phyloP scores from a whole-genome alignment of 2,329 filamentous ascomycete genomes.

The Calcarisporium arbuscula region DNA sequence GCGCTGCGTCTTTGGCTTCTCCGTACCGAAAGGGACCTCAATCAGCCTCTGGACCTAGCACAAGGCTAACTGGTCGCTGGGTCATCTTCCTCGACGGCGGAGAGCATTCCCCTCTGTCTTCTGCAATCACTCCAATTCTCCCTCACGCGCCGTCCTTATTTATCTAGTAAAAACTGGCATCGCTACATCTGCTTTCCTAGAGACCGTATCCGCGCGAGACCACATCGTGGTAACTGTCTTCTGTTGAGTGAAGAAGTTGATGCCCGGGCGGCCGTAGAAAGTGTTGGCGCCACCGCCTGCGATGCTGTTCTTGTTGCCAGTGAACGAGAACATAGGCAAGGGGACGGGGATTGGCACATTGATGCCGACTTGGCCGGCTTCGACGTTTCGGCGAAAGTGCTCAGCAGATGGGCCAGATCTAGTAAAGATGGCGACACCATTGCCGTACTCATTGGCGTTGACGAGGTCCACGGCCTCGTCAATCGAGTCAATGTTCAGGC shows the following conservation, averaged over 20 bases:
- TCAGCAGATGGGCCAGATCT: conserved; percentile 69
- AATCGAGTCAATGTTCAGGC: conserved; percentile 71
- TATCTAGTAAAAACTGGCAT: conserved; percentile 78
- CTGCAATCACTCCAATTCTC: too few species aligned
- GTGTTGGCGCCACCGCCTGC: conserved; percentile 88
- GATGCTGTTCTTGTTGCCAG: conserved; percentile 79
- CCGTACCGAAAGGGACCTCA: too few species aligned
- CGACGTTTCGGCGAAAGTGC: conserved; percentile 72
- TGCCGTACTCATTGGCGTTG: conserved; percentile 82
- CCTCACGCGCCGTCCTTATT: too few species aligned
- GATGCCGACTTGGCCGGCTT: conserved; percentile 80
- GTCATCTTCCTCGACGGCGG: too few species aligned
- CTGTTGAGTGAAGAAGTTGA: conserved; percentile 93
- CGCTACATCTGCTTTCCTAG: conserved; percentile 75
- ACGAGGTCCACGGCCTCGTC: conserved; percentile 76
- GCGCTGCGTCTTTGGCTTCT: too few species aligned
- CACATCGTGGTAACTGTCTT: conserved; percentile 97
- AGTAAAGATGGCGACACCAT: conserved; percentile 82
- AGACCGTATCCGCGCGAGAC: conserved; percentile 77
- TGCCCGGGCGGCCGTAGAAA: conserved; percentile 88
- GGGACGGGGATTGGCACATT: conserved; percentile 75
- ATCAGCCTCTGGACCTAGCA: too few species aligned
- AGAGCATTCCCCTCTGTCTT: too few species aligned
- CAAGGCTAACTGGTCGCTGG: too few species aligned
- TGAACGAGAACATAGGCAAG: conserved; percentile 66